A percentile compares a stretch with the other conserved stretches of the same genome.
Conservation (phyloP, 306 rosid genomes). For the Mimosa bimucronata region DNA sequence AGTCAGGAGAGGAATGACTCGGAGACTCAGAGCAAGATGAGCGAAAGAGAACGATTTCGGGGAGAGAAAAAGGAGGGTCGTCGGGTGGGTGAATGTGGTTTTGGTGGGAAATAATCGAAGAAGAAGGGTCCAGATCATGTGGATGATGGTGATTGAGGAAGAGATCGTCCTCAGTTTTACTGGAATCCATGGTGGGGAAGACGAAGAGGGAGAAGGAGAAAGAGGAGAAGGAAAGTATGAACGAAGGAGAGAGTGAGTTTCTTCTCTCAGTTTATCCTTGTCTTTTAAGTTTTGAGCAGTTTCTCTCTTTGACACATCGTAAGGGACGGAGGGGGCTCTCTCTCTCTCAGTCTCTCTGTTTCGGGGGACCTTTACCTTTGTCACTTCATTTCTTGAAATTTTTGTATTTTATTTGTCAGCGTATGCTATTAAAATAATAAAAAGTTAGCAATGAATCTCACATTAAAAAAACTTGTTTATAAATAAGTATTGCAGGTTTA, state of each 20-base stretch:
- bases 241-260: not conserved
- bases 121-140: constrained; percentile 49
- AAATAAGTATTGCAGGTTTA: too few species aligned
- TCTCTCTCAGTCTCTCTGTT: not conserved
- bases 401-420: too few species aligned
- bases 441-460: too few species aligned
- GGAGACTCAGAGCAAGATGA: constrained; percentile 58
- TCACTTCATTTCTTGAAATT: not conserved
- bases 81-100: constrained; percentile 44
- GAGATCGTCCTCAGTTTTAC: constrained; percentile 74
- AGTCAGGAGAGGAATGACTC: constrained; percentile 40
- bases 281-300: not conserved
- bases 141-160: constrained; percentile 57
- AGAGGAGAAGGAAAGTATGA: not conserved
- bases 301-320: not conserved
- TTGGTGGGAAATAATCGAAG: constrained; percentile 44
- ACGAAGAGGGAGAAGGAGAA: not conserved
- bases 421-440: too few species aligned
- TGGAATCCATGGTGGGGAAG: constrained; percentile 65
- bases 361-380: not conserved
- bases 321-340: not conserved
- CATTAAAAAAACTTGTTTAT: too few species aligned
- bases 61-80: constrained; percentile 65
- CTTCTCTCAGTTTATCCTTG: not conserved
- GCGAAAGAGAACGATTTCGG: constrained; percentile 76